Conservation (phyloP, 768 basidiomycete species). For the Strobilomyces dryophilus region DNA sequence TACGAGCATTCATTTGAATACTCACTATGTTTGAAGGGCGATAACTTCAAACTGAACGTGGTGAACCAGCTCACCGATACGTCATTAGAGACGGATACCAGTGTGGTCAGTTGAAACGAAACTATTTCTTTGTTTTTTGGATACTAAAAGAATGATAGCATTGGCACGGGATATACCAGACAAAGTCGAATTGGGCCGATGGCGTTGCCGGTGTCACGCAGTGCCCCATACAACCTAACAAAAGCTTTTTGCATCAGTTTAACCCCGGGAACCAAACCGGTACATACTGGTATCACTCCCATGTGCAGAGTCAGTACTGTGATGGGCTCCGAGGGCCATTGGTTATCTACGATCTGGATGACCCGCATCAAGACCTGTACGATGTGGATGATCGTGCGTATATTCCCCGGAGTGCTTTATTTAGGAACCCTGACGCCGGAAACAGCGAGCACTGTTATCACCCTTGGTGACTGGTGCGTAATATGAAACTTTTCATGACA, state of each 20-base stretch:
- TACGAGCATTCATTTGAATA: background rate
- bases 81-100: conserved; percentile 37
- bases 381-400: conserved; percentile 40
- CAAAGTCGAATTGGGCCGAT: conserved; percentile 5
- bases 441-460: conserved; percentile 44
- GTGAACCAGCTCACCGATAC: conserved; percentile 41
- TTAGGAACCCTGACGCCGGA: conserved; percentile 1
- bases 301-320: conserved; percentile 36
- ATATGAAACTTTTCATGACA: conserved; percentile 12
- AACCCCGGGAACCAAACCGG: conserved; percentile 21
- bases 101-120: background rate
- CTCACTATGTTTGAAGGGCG: conserved; percentile 26
- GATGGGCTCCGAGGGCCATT: conserved; percentile 27
- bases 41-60: conserved; percentile 41
- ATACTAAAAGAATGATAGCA: background rate
- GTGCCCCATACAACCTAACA: conserved; percentile 26
- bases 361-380: conserved; percentile 36
- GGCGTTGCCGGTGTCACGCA: conserved; percentile 7
- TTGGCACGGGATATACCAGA: background rate
- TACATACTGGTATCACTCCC: conserved; percentile 36
- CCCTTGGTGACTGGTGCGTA: conserved; percentile 30
- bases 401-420: conserved; percentile 20
- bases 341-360: conserved; percentile 40
- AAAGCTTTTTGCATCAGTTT: conserved; percentile 23
- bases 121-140: background rate